Evolutionary conservation across 2,329 filamentous ascomycete genomes (phyloP), one percentile per base, ranked within the genome.

Genomic region (Paracoccidioides lutzii): DNA sequence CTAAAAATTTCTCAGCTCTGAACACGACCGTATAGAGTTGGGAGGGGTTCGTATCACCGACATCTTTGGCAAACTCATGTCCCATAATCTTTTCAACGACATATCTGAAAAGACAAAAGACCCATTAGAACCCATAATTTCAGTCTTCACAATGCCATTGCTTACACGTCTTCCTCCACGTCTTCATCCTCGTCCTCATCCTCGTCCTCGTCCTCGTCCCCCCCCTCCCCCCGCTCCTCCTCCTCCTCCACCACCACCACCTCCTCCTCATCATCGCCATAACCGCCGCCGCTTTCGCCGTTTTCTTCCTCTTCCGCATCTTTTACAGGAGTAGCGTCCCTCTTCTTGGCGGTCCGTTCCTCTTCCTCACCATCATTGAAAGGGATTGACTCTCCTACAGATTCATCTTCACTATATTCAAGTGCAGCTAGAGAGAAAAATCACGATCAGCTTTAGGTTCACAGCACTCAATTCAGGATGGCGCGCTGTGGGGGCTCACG

Each of bases 61-160:
- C 72, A 57, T 71, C 61, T 48, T 66, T 67, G 15, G 63, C 60
- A 50, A 67, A 74, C 8, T 65, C 60, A 48, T 74, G 73, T 0
- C 65, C 60, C n/a, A 66, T 38, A 52, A 73, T 72, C 22, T 65
- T 64, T 50, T 75, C 73, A 14, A 75, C 73, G 12, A 70, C 58
- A 52, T 69, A 75, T 5, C 73, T 75, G 54, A 15, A 32, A 28
- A 38, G 30, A 40, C 22, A 41, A 22, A 46, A 37, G 54, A 55
- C 42, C 9, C 38, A 43, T 33, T 44, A 33, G 30, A 49, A 50
- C 2, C 3, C 15, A 52, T 43, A 5, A 9, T 15, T 22, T 42
- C 30, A 32, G 1, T 28, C 5, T 52, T 15, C 54, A 55, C 14
- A 56, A 57, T 46, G 12, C 42, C 52, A 37, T 56, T 22, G 63